These are phyloP conservation scores for Forsythia suspensa DNA, from an alignment of 257 asterid species.

Conservation along the genomic window DNA sequence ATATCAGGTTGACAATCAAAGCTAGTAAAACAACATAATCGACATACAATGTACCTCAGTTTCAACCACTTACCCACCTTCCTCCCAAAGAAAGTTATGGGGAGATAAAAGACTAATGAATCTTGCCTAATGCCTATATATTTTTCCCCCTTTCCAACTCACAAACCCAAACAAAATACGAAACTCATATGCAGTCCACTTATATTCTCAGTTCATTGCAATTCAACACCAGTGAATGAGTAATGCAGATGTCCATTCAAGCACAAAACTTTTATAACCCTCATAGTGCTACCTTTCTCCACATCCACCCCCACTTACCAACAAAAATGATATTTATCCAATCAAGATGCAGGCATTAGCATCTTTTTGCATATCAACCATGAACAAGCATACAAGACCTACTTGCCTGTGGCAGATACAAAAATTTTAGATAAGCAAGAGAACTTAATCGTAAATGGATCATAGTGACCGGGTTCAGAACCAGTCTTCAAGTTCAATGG, in stretches of 20 bases:
- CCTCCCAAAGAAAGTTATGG: neutral
- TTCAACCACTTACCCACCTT: no score
- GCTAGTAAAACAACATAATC: neutral
- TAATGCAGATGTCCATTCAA: neutral
- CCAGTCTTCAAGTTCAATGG: neutral
- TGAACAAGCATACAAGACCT: neutral
- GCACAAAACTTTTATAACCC: neutral
- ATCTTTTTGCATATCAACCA: neutral
- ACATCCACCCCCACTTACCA: neutral
- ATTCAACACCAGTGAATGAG: neutral
- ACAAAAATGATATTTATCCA: neutral
- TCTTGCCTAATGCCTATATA: neutral
- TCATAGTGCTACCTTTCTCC: neutral
- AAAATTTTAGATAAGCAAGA: neutral
- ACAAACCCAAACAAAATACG: neutral
- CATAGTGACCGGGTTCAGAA: neutral
- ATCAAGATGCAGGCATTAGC: neutral
- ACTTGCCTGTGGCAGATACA: neutral
- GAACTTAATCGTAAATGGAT: neutral
- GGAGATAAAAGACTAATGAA: neutral
- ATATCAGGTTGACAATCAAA: neutral
- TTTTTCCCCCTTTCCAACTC: neutral
- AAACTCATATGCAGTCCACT: neutral
- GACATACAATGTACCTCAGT: no score
- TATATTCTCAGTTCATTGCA: neutral